A percentile compares a stretch with the other conserved stretches of the same genome.
Conservation (phyloP, 179 eudicot species). For the Patellifolia procumbens region DNA sequence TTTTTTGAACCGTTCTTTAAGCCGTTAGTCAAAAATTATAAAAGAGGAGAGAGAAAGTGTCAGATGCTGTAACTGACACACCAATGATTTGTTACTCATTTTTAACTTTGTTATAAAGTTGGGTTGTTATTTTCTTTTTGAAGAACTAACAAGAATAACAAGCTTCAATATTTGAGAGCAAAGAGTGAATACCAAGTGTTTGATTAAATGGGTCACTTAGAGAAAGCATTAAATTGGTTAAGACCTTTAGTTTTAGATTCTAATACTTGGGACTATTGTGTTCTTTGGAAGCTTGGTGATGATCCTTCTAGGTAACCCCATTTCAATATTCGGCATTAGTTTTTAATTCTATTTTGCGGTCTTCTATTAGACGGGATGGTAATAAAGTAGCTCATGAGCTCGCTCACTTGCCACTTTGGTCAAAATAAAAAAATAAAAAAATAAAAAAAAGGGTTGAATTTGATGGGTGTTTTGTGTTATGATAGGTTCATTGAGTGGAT, state of each 20-base stretch:
- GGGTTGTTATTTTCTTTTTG: neutral
- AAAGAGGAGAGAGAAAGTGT: conserved; percentile 18
- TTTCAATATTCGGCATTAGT: neutral
- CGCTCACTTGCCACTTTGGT: too few species aligned
- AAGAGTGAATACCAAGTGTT: conserved; percentile 23
- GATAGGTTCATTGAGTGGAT: conserved; percentile 67
- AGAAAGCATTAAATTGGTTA: conserved; percentile 46
- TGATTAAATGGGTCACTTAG: conserved; percentile 45
- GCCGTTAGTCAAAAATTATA: conserved; percentile 17
- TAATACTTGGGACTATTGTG: conserved; percentile 71
- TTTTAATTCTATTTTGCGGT: too few species aligned
- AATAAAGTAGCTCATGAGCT: too few species aligned
- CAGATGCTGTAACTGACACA: conserved; percentile 42
- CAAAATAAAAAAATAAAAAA: too few species aligned
- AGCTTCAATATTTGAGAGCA: neutral
- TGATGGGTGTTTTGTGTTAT: conserved; percentile 12
- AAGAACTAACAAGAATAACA: neutral
- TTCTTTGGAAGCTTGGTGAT: conserved; percentile 71
- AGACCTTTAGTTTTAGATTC: conserved; percentile 48
- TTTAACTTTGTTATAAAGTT: neutral
- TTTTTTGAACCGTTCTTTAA: conserved; percentile 38
- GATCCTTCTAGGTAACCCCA: conserved; percentile 62
- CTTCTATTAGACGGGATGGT: too few species aligned
- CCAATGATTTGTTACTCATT: conserved; percentile 30
- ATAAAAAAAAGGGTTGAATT: too few species aligned